Evolutionary conservation across 2,329 filamentous ascomycete genomes (phyloP).

Genomic region (Neoascochyta sp.): DNA sequence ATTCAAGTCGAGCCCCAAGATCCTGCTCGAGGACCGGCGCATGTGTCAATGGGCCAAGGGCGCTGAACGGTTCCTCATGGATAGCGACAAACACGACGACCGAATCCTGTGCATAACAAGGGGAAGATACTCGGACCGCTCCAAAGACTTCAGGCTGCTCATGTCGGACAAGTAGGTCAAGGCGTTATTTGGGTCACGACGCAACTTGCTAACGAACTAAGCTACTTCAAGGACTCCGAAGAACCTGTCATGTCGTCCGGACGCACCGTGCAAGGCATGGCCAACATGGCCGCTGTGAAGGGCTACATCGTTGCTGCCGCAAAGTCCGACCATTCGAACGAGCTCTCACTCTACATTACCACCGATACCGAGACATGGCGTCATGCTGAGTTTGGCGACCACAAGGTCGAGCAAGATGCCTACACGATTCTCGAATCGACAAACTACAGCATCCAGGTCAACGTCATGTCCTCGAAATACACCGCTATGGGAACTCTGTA

Average conservation of each 20-base stretch:
- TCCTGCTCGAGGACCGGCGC: conserved; percentile 64
- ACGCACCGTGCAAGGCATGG: conserved; percentile 71
- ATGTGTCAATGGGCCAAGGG: conserved; percentile 87
- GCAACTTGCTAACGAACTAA: conserved; percentile 17
- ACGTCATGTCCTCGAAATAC: conserved; percentile 70
- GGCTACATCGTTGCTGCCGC: conserved; percentile 82
- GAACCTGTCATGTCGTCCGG: conserved; percentile 75
- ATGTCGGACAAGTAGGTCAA: conserved; percentile 64
- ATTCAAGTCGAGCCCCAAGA: conserved; percentile 65
- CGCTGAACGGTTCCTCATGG: conserved; percentile 68
- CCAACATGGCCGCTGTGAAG: conserved; percentile 79
- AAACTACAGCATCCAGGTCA: conserved; percentile 95
- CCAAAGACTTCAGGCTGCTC: conserved; percentile 71
- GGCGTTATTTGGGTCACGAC: not conserved
- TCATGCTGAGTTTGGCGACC: conserved; percentile 80
- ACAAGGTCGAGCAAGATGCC: conserved; percentile 77
- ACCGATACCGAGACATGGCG: conserved; percentile 85
- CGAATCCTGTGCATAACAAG: conserved; percentile 77
- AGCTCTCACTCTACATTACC: conserved; percentile 88
- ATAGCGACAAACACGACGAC: conserved; percentile 60
- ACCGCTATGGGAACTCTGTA: conserved; percentile 82
- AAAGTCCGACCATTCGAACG: conserved; percentile 73
- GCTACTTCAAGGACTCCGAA: conserved; percentile 64
- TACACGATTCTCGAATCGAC: conserved; percentile 96
- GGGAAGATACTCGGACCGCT: conserved; percentile 66